Evolutionary conservation across 129 eudicot species (phyloP), one percentile per base, ranked within the genome.

Genomic region (Artemisia annua): DNA sequence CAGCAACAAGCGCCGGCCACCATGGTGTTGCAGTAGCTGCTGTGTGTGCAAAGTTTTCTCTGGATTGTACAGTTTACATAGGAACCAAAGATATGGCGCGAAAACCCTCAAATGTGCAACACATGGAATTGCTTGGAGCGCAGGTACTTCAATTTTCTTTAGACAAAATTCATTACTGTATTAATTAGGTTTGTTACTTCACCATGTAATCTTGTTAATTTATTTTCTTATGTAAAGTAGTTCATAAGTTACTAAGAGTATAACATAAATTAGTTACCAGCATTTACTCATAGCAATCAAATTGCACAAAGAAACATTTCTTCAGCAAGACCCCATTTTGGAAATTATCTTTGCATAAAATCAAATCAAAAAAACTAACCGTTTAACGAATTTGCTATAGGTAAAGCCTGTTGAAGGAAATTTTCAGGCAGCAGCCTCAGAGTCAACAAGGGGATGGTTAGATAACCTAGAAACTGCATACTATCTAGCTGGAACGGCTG

Each of bases 11-110:
- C 5, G 83, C 88, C 3, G 90, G 86, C 39, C 84, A 78, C 68
- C 95, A 88, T 64, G 95, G 95, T 11, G 79, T 88, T 20, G 94
- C 90, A 15, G 72, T 77, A 6, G 90, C 90, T 10, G 88, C 95
- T 1, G 88, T 82, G n/a, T 88, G 90, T 44, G 95, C 90, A 44
- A 85, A 83, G 69, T 88, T 78, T 20, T 61, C 68, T 32, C 72
- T 88, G 64, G 86, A 80, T 5, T 88, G 94, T 73, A 83, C 82
- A 6, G 69, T 88, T 16, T 50, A 77, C 69, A 75, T 88, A 79
- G 88, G 90, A 44, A 55, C 64, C 61, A 24, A 63, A 20, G 90
- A 88, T 59, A 69, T 75, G 65, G 30, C 46, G 62, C 83, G 78
- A 85, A 86, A 80, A 62, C 73, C 95, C 1, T 85, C 81, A 50